A percentile compares a stretch with the other conserved stretches of the same genome.
phyloP scores from a whole-genome alignment of 2,329 filamentous ascomycete genomes.

The Alternaria sp. region DNA sequence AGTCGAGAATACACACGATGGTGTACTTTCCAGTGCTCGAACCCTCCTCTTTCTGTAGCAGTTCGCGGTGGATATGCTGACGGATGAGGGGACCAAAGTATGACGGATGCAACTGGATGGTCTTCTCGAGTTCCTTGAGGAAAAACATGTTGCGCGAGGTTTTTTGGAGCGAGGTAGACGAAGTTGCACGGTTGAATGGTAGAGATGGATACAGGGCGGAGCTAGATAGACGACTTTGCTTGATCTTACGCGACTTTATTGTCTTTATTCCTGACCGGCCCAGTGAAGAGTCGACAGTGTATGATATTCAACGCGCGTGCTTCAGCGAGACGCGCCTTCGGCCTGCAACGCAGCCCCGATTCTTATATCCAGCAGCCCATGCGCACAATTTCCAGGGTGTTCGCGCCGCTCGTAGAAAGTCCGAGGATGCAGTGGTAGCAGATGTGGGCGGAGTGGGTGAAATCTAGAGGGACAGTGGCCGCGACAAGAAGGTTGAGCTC shows the following conservation, averaged over 20 bases:
- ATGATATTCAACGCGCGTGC: constrained; percentile 28
- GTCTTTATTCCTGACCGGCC: constrained; percentile 34
- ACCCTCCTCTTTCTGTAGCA: constrained; percentile 92
- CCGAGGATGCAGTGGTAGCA: constrained; percentile 16
- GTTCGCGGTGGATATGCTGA: constrained; percentile 85
- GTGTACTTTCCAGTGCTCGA: constrained; percentile 96
- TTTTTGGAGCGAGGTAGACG: constrained; percentile 15
- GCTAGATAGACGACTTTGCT: constrained; percentile 22
- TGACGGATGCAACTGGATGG: constrained; percentile 93
- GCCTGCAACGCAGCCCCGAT: constrained; percentile 41
- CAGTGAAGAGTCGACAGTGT: constrained; percentile 31
- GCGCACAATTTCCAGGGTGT: constrained; percentile 30
- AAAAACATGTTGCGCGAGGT: constrained; percentile 80
- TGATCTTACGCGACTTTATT: constrained; percentile 39
- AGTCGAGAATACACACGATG: constrained; percentile 97
- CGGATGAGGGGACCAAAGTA: constrained; percentile 96
- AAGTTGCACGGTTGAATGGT: constrained; percentile 26
- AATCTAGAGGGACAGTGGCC: constrained; percentile 25
- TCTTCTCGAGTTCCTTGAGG: constrained; percentile 94
- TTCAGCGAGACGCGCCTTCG: constrained; percentile 41
- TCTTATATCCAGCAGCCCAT: constrained; percentile 38
- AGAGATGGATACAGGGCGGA: constrained; percentile 13
- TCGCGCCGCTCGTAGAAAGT: constrained; percentile 29
- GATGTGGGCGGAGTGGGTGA: constrained; percentile 26
- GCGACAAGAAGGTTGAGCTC: constrained; percentile 14